Conservation (phyloP, 169 alveolate genomes). For the Eimeria acervulina region DNA sequence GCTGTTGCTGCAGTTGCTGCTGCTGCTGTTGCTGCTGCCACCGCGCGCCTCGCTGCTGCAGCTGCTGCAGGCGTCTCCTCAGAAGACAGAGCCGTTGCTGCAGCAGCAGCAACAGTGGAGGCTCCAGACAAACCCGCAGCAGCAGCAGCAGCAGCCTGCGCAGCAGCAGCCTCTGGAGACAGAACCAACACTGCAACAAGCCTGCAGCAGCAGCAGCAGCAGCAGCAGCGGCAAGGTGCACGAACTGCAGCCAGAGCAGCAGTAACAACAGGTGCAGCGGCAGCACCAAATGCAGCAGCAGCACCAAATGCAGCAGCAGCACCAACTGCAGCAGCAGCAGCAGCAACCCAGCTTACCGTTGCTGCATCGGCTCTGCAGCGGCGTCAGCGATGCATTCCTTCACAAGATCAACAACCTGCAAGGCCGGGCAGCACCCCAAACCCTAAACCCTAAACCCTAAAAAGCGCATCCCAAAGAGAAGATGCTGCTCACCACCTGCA, state of each 20-base stretch:
- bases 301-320: conserved; percentile 39
- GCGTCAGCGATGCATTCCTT: conserved; percentile 54
- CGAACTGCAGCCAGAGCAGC: neutral
- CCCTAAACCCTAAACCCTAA: neutral
- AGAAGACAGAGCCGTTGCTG: neutral
- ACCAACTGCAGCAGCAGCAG: neutral
- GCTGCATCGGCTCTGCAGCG: conserved; percentile 51
- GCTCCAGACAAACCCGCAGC: neutral
- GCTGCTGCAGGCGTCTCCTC: conserved; percentile 2
- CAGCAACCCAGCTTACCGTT: conserved; percentile 18
- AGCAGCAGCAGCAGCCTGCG: conserved; percentile 18
- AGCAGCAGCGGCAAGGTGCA: neutral
- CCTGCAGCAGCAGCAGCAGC: conserved; percentile 51
- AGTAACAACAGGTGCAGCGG: no score
- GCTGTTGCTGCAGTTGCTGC: conserved; percentile 29
- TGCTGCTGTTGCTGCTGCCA: conserved; percentile 21
- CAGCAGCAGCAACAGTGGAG: conserved; percentile 28
- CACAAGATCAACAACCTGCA: conserved; percentile 29
- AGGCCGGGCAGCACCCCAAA: neutral
- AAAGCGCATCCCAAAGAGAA: neutral
- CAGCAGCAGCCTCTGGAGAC: conserved; percentile 53
- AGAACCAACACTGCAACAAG: conserved; percentile 32
- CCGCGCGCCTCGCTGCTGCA: neutral
- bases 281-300: no score
- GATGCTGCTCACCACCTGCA: neutral